A percentile compares a stretch with the other conserved stretches of the same genome.
These are phyloP conservation scores for Aspergillus coremiiformis DNA, from an alignment of 495 filamentous ascomycete genomes.

Conservation along the genomic window DNA sequence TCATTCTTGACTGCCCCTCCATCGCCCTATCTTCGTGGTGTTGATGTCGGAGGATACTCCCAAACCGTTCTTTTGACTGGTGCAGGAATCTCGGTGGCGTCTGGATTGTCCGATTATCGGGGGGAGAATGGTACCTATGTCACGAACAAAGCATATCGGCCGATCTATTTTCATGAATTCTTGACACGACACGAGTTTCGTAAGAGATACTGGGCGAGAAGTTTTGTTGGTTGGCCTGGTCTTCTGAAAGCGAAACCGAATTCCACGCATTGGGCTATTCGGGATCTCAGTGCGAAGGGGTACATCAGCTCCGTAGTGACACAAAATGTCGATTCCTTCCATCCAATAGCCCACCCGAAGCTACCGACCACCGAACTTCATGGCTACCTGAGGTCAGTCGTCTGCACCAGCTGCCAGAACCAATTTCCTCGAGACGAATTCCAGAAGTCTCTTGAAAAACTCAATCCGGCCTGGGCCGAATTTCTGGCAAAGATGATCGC, in stretches of 20 bases:
- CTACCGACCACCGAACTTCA: conserved; percentile 79
- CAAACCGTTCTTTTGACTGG: conserved; percentile 79
- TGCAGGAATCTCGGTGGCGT: conserved; percentile 88
- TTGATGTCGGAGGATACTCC: conserved; percentile 39
- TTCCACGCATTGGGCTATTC: conserved; percentile 66
- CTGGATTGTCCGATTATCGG: conserved; percentile 87
- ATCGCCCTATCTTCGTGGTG: conserved; percentile 37
- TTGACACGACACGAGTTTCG: conserved; percentile 71
- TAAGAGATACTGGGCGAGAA: conserved; percentile 93
- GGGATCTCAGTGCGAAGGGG: conserved; percentile 61
- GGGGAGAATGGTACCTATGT: conserved; percentile 87
- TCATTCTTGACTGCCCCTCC: conserved; percentile 61
- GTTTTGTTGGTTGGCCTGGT: conserved; percentile 85
- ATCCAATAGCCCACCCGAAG: conserved; percentile 66
- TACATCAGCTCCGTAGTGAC: conserved; percentile 73
- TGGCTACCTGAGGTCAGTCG: conserved; percentile 73
- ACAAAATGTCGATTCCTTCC: conserved; percentile 96
- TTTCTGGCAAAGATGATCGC: conserved; percentile 65
- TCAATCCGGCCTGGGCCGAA: conserved; percentile 82
- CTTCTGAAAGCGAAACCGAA: conserved; percentile 75
- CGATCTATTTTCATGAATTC: conserved; percentile 92
- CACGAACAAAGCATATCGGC: conserved; percentile 78
- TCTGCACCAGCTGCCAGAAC: conserved; percentile 70
- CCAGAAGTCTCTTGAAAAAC: conserved; percentile 61
- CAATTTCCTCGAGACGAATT: conserved; percentile 63